Evolutionary conservation across 2,329 filamentous ascomycete genomes (phyloP).

Genomic region (Fusarium anthophilum): DNA sequence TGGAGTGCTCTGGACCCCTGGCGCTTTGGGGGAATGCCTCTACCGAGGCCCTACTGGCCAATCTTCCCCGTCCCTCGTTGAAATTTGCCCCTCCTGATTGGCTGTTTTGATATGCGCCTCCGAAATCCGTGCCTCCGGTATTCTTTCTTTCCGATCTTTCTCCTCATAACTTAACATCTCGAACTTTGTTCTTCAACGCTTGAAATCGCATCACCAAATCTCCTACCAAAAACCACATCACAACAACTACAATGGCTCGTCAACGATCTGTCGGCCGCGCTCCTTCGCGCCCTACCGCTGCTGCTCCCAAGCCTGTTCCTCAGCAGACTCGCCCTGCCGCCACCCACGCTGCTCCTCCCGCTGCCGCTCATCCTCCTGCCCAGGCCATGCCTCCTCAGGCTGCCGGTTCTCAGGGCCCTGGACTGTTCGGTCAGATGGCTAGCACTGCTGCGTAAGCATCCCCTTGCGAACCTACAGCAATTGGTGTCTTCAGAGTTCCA

Average conservation of each 20-base stretch:
- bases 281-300: conserved; percentile 72
- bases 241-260: conserved; percentile 71
- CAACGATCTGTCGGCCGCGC: conserved; percentile 75
- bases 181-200: conserved; percentile 3
- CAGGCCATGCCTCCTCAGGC: conserved; percentile 35
- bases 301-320: conserved; percentile 59
- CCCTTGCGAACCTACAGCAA: neutral
- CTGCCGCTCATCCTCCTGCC: conserved; percentile 46
- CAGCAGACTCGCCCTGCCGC: conserved; percentile 76
- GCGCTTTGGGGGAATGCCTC: conserved; percentile 15
- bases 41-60: conserved; percentile 42
- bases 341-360: conserved; percentile 68
- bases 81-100: conserved; percentile 45
- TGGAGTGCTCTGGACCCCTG: conserved; percentile 28
- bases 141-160: conserved; percentile 43
- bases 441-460: conserved; percentile 93
- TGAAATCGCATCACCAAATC: conserved; percentile 4
- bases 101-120: conserved; percentile 22
- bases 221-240: conserved; percentile 14
- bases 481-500: neutral
- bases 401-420: conserved; percentile 72
- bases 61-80: conserved; percentile 24
- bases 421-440: conserved; percentile 96
- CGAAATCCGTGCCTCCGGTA: conserved; percentile 37
- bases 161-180: conserved; percentile 25